Conservation (phyloP, 208 protist genomes). For the Crithidia acanthocephali region DNA sequence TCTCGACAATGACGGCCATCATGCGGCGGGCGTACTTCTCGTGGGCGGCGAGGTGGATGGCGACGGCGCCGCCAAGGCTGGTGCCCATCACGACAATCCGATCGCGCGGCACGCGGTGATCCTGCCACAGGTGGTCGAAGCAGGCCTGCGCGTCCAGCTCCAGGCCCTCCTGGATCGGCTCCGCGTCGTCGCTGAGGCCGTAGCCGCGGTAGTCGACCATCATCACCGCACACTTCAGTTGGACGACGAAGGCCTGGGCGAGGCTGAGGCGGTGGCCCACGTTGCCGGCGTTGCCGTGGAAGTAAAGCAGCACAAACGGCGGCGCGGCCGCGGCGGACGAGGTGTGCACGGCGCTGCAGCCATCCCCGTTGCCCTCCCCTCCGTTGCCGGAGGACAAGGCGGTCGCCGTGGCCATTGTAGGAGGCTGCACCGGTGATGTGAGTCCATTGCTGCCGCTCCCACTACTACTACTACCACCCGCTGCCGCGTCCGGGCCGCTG, state of each 20-base stretch:
- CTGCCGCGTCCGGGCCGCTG: too few species aligned
- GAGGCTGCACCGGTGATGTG: background rate
- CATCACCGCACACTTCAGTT: slow-evolving; percentile 73
- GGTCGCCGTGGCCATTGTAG: background rate
- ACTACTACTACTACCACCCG: too few species aligned
- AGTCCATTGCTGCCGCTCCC: slow-evolving; percentile 4
- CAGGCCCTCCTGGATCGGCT: slow-evolving; percentile 74
- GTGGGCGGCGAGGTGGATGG: slow-evolving; percentile 74
- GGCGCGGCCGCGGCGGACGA: slow-evolving; percentile 2
- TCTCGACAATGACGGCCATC: slow-evolving; percentile 86
- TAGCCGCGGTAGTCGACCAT: slow-evolving; percentile 94
- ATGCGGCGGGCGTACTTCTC: slow-evolving; percentile 51
- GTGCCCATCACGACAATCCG: slow-evolving; percentile 90
- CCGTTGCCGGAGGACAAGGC: background rate
- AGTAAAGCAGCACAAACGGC: slow-evolving; percentile 83
- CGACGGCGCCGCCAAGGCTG: slow-evolving; percentile 90
- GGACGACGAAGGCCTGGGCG: slow-evolving; percentile 53
- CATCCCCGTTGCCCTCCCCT: background rate
- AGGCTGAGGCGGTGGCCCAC: slow-evolving; percentile 86
- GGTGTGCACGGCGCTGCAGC: background rate
- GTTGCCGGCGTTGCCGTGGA: slow-evolving; percentile 94
- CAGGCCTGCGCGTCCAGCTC: slow-evolving; percentile 86
- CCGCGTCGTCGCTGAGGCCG: slow-evolving; percentile 64
- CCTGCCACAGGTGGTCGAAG: slow-evolving; percentile 71
- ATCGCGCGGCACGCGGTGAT: slow-evolving; percentile 66